Percentiles rank a stretch among this genome's conserved stretches.
These are phyloP conservation scores for Erythrophleum ivorense DNA, from an alignment of 331 rosid genomes.

Conservation along the genomic window DNA sequence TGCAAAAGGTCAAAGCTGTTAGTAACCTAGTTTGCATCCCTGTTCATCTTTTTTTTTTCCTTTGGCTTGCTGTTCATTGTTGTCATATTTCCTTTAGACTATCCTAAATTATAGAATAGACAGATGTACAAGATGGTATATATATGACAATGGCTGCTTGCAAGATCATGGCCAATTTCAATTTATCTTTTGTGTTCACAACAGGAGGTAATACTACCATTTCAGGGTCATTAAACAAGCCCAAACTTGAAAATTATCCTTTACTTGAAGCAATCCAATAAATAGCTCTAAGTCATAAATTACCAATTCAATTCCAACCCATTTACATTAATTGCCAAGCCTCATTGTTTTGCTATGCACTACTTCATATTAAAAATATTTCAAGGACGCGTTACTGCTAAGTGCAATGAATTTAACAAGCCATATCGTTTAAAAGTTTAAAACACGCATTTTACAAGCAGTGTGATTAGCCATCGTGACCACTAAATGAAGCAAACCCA, in stretches of 20 bases:
- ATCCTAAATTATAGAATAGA: background rate
- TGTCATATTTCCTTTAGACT: background rate
- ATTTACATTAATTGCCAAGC: background rate
- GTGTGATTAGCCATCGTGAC: background rate
- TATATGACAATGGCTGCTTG: background rate
- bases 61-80: background rate
- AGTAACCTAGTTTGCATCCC: background rate
- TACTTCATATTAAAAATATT: background rate
- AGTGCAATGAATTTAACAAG: background rate
- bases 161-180: background rate
- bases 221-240: slow-evolving; percentile 9
- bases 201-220: background rate
- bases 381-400: background rate
- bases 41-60: background rate
- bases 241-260: background rate
- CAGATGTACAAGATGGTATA: background rate
- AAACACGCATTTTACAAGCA: background rate
- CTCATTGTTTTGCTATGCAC: background rate
- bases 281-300: background rate
- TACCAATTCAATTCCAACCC: slow-evolving; percentile 3
- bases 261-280: slow-evolving; percentile 4
- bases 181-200: background rate
- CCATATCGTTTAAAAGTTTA: background rate
- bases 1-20: background rate
- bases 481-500: background rate